These are phyloP conservation scores for Elsinoe arachidis DNA, from an alignment of 2,329 filamentous ascomycete genomes.

Conservation along the genomic window DNA sequence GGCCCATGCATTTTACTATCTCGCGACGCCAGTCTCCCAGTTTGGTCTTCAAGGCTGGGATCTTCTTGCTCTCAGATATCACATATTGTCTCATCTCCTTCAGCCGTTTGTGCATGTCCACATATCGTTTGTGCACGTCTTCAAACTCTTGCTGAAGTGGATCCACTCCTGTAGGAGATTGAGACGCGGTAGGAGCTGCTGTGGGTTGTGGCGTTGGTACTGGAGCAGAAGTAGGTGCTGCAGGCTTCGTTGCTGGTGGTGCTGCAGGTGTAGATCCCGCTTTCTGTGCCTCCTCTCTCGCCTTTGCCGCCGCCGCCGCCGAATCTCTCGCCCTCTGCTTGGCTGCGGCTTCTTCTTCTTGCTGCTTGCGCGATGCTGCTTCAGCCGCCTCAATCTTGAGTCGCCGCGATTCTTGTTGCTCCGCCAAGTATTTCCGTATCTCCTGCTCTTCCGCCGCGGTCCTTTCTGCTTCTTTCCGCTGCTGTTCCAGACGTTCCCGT, in stretches of 20 bases:
- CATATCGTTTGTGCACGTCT: constrained; percentile 40
- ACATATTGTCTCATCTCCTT: constrained; percentile 52
- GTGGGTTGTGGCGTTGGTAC: neutral
- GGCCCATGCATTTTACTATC: constrained; percentile 63
- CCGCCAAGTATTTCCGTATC: constrained; percentile 4
- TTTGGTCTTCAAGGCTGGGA: constrained; percentile 51
- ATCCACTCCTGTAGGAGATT: neutral
- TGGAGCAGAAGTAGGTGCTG: neutral
- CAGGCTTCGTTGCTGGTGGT: neutral
- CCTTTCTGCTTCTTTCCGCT: constrained; percentile 22
- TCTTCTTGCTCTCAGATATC: constrained; percentile 45
- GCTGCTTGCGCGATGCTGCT: constrained; percentile 15
- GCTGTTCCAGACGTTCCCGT: constrained; percentile 25
- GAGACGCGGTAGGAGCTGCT: neutral
- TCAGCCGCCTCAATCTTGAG: constrained; percentile 12
- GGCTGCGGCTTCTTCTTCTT: constrained; percentile 21
- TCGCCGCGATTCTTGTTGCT: constrained; percentile 12
- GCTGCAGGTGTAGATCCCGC: constrained; percentile 16
- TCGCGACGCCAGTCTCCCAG: constrained; percentile 63
- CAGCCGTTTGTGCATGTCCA: constrained; percentile 57
- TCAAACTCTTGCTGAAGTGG: constrained; percentile 20
- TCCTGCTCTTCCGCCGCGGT: constrained; percentile 18
- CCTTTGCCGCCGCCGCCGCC: constrained; percentile 20
- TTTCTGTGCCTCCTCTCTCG: constrained; percentile 22
- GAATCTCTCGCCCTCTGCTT: constrained; percentile 21